Base-by-base conservation (phyloP, 805 yeast genomes). In the Saturnispora diversa region DNA sequence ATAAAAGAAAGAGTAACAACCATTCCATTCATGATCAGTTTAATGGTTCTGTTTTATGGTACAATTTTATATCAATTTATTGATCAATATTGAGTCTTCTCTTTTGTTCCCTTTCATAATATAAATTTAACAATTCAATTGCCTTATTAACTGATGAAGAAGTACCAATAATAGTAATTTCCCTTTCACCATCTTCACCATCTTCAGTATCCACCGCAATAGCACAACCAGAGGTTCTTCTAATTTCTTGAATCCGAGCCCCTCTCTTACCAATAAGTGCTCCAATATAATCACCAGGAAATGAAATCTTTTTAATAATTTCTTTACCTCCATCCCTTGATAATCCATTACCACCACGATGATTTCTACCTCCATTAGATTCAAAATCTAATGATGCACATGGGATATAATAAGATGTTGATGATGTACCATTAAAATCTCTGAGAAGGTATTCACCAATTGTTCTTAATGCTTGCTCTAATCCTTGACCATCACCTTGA, bases 231-330 rank as follows among this genome's bases (percentile, higher is more conserved):
- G 87, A 74, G 26, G 70, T 70, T 51, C 81, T 76, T 51, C 95
- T 73, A 37, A 87, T 80, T 46, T 87, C 94, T 59, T 83, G 92
- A 50, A 87, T 85, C 62, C 94, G 74, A 22, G 84, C 66, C 29
- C 95, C 95, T 48, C 80, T 77, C 50, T 81, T 80, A 44, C 96
- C 96, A 51, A 87, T 84, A 40, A 87, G 68, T 37, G 94, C 90
- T 31, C 96, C 96, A 33, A 87, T 95, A 64, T 78, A 77, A 45
- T 78, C 84, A 49, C 81, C 79, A 28, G 94, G 85, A 55, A 85
- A 81, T 22, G 73, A 65, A 15, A 77, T 63, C 3, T 69, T 60
- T 31, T 71, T 70, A 6, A 74, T 50, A 26, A 48, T 48, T 39
- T 63, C 56, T 43, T 50, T 55, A 31, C 58, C 55, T 16, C 48